phyloP scores from a whole-genome alignment of 2,329 filamentous ascomycete genomes.

The Lasiodiplodia sp. region DNA sequence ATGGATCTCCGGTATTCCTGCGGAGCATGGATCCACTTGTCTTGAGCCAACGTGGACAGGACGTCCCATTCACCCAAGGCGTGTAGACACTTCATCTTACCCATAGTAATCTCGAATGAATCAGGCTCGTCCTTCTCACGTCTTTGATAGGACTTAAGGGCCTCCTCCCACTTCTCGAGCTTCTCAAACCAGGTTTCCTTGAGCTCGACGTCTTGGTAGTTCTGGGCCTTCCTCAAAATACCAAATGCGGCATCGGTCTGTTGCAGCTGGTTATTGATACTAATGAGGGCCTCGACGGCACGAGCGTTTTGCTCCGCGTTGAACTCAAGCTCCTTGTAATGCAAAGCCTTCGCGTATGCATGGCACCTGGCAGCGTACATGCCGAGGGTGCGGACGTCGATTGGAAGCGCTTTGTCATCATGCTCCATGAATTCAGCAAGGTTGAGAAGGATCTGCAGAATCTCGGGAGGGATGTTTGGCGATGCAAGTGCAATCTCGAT shows the following conservation, averaged over 20 bases:
- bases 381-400: slow-evolving; percentile 93
- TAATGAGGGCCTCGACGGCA: slow-evolving; percentile 95
- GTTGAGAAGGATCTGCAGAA: slow-evolving; percentile 92
- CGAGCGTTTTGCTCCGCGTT: slow-evolving; percentile 95
- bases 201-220: slow-evolving; percentile 93
- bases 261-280: slow-evolving; percentile 98
- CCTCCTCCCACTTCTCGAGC: slow-evolving; percentile 97
- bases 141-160: slow-evolving; percentile 87
- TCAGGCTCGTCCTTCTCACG: slow-evolving; percentile 75
- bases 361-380: slow-evolving; percentile 96
- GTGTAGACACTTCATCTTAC: slow-evolving; percentile 98
- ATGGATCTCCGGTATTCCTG: slow-evolving; percentile 89
- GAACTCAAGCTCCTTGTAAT: slow-evolving; percentile 99
- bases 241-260: slow-evolving; percentile 98
- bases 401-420: slow-evolving; percentile 96
- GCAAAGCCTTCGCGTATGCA: slow-evolving; percentile 95
- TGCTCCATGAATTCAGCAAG: slow-evolving; percentile 99
- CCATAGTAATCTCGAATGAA: slow-evolving; percentile 96
- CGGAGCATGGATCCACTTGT: slow-evolving; percentile 90
- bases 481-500: slow-evolving; percentile 96
- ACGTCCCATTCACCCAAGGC: slow-evolving; percentile 97
- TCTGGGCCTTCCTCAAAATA: slow-evolving; percentile 93
- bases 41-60: slow-evolving; percentile 84
- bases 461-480: slow-evolving; percentile 92
- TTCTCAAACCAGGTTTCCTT: slow-evolving; percentile 99